A percentile compares a stretch with the other conserved stretches of the same genome.
Conservation (phyloP, 2,329 filamentous ascomycete genomes). For the Drechslerella coelobrocha region DNA sequence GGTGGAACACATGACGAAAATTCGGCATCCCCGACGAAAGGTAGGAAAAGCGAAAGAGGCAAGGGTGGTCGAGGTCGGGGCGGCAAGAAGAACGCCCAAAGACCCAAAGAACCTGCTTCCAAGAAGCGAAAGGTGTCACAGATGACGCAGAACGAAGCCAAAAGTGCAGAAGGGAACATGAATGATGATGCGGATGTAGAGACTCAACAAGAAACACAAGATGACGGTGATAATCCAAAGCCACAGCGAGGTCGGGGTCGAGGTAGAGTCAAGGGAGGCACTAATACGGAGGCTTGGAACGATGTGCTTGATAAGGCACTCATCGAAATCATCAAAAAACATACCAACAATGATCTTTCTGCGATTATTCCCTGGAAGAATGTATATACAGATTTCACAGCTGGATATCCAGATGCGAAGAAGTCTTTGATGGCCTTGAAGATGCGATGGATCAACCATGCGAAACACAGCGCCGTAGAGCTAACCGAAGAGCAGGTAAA, state of each 20-base stretch:
- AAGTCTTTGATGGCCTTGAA: constrained; percentile 9
- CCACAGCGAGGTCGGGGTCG: background rate
- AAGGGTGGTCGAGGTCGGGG: constrained; percentile 6
- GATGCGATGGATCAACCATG: constrained; percentile 15
- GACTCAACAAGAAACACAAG: background rate
- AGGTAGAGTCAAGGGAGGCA: constrained; percentile 8
- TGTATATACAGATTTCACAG: constrained; percentile 7
- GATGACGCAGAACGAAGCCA: background rate
- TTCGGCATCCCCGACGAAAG: background rate
- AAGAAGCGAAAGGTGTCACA: constrained; percentile 36
- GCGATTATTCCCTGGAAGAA: constrained; percentile 19
- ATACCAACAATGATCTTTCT: constrained; percentile 1
- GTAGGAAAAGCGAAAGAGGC: background rate
- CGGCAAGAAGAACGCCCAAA: background rate
- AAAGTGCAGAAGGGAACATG: constrained; percentile 2
- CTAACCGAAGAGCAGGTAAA: constrained; percentile 27
- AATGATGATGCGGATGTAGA: background rate
- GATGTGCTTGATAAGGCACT: constrained; percentile 4
- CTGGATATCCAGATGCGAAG: background rate
- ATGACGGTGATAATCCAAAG: background rate
- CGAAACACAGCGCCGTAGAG: constrained; percentile 18
- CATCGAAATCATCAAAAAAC: constrained; percentile 13
- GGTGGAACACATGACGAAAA: background rate
- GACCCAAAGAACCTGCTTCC: constrained; percentile 14
- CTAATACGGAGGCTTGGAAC: constrained; percentile 16